A percentile compares a stretch with the other conserved stretches of the same genome.
Evolutionary conservation across 2,329 filamentous ascomycete species (phyloP).

Genomic region (Aureobasidium mangrovei): DNA sequence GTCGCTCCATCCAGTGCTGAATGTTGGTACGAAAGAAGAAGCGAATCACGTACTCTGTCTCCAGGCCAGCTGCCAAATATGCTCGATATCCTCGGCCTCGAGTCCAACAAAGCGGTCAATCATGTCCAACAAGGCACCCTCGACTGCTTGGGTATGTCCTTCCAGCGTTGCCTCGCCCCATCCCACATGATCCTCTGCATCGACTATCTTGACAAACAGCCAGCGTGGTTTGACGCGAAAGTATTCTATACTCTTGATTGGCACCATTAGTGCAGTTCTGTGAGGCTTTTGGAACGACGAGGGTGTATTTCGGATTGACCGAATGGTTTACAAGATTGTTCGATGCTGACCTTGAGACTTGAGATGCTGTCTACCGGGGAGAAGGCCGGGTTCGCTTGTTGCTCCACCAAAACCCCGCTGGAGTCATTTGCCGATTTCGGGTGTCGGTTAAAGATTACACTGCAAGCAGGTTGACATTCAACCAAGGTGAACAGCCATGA

Average conservation of each 20-base stretch:
- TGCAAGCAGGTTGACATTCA: too few relatives aligned
- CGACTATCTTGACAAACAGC: slow-evolving; percentile 67
- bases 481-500: neutral
- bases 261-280: slow-evolving; percentile 42
- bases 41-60: slow-evolving; percentile 33
- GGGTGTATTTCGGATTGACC: too few relatives aligned
- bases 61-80: slow-evolving; percentile 68
- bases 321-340: too few relatives aligned
- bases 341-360: too few relatives aligned
- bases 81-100: slow-evolving; percentile 68
- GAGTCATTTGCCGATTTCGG: neutral
- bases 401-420: neutral
- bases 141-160: slow-evolving; percentile 63
- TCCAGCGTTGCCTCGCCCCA: slow-evolving; percentile 69
- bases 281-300: neutral
- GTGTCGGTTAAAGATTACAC: neutral
- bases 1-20: too few relatives aligned
- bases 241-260: slow-evolving; percentile 60
- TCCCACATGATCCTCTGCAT: slow-evolving; percentile 53
- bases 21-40: neutral
- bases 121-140: slow-evolving; percentile 61
- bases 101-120: slow-evolving; percentile 52
- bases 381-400: neutral
- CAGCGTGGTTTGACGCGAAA: slow-evolving; percentile 66
- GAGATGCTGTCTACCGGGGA: neutral